Percentiles rank a stretch among this genome's conserved stretches.
Conservation (phyloP, 2,329 filamentous ascomycete species). For the Clarireedia paspali region DNA sequence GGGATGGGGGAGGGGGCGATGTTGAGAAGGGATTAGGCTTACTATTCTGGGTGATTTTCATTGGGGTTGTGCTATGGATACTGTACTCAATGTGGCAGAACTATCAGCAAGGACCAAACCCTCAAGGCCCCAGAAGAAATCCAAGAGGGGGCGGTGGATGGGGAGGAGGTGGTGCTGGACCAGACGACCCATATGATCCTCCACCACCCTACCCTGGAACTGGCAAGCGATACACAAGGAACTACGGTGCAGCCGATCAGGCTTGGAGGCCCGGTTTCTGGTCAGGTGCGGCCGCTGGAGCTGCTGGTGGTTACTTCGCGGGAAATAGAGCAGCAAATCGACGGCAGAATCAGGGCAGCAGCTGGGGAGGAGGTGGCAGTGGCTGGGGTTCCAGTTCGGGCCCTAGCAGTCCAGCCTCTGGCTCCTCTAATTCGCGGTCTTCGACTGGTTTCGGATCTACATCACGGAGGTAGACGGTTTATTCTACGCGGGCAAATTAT, state of each 20-base stretch:
- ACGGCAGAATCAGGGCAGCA: slow-evolving; percentile 12
- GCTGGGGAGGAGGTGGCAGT: slow-evolving; percentile 19
- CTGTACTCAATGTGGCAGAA: slow-evolving; percentile 43
- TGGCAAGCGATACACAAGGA: slow-evolving; percentile 17
- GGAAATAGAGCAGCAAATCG: slow-evolving; percentile 52
- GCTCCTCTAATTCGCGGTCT: slow-evolving; percentile 40
- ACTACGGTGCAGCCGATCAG: slow-evolving; percentile 28
- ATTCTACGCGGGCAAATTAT: background rate
- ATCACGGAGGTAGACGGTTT: slow-evolving; percentile 39
- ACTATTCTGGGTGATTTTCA: slow-evolving; percentile 56
- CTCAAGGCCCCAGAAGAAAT: slow-evolving; percentile 24
- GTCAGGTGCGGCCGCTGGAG: slow-evolving; percentile 54
- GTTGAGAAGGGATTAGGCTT: slow-evolving; percentile 22
- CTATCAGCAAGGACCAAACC: slow-evolving; percentile 22
- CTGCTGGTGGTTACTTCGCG: slow-evolving; percentile 64
- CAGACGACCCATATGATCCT: slow-evolving; percentile 22
- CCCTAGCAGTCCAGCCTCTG: slow-evolving; percentile 28
- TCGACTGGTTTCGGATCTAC: slow-evolving; percentile 71
- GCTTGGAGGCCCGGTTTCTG: slow-evolving; percentile 70
- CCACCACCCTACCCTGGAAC: slow-evolving; percentile 28
- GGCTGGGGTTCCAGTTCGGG: slow-evolving; percentile 4
- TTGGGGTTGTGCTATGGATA: slow-evolving; percentile 53
- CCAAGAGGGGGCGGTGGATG: slow-evolving; percentile 35
- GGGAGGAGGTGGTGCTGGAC: slow-evolving; percentile 30
- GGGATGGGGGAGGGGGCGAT: slow-evolving; percentile 4